Evolutionary conservation across 352 stramenopile genomes (phyloP), one percentile per base, ranked within the genome.

Genomic region (Pythium apleroticum): DNA sequence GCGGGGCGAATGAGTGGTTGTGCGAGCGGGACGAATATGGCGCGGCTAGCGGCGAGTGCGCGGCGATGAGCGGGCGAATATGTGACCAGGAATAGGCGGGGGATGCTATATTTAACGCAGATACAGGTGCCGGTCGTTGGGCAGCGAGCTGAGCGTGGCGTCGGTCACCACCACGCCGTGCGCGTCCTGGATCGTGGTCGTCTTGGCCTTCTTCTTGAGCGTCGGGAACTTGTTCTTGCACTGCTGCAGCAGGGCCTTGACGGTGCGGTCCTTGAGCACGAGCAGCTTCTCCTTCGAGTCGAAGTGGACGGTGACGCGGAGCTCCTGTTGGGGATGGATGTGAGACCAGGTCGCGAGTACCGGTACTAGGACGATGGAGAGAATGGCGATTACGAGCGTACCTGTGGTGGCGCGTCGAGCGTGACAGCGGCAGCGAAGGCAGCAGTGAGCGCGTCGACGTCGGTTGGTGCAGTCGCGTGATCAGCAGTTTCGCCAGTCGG

Each of bases 161-260:
- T 62, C 61, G 3, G 68, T 75, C 39, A 78, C 37, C 3, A 65
- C 50, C 39, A 39, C 49, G 37, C 74, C 74, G 57, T 76, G 74
- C 20, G 61, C 39, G 39, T 81, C 71, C 65, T 75, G 60, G 25
- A 81, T 61, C 52, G 58, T 60, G 19, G 68, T 50, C n/a, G 45
- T 60, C 46, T 68, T 69, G 24, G 52, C 37, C 14, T 33, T 66
- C 39, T 66, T 74, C 60, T 77, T 76, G 30, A 72, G 63, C 20
- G 52, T 68, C 24, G 60, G 52, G 60, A 81, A 79, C 39, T 79
- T 79, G 60, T 77, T 69, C 50, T 76, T 76, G 66, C 71, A 78
- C 41, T 68, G 57, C 55, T 67, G 30, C 41, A 77, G 43, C 5
- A 81, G 60, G 28, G 68, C 25, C 33, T 75, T 66, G 14, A 71